Evolutionary conservation across 1,284 basidiomycete species (phyloP), one percentile per base, ranked within the genome.

Genomic region (Ustilago bromivora): DNA sequence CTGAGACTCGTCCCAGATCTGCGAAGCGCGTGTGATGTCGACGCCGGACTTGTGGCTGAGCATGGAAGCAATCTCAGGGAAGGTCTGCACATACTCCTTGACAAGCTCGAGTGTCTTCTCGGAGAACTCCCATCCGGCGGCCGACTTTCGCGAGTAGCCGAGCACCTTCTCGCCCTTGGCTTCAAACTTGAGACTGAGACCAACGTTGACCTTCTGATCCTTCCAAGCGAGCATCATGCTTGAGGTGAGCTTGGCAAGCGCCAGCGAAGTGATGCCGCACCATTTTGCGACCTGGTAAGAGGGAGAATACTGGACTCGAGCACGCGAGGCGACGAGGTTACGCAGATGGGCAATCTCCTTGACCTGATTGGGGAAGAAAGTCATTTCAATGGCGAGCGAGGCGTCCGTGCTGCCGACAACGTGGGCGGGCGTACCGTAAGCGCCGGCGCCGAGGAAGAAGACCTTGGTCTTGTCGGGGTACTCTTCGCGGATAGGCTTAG

Each of bases 141-240:
- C 92, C 35, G 92, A 90, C 87, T 97, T 96, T 77, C 91, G 90
- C 32, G 95, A 93, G 87, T 97, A 98, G 69, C 94, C 94, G 41
- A 98, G 90, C 2, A 99, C 97, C 87, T 99, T 99, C 82, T 96
- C 87, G n/a, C 92, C 90, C 88, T 97, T 98, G 28, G 91, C 94
- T 85, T 99, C 97, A 74, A 98, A 99, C 87, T 99, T 99, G 81
- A 99, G 90, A 83, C 93, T 94, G 28, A 99, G 89, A 4, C 97
- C 97, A 36, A 99, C 89, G 85, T 99, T 98, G 67, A 90, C 90
- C 88, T 97, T 98, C 80, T 90, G 89, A 28, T 79, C 71, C n/a
- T 72, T 61, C n/a, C 90, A 90, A 78, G 93, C 92, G 53, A 98
- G 92, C 91, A 98, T 92, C 84, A 98, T 91, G 81, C 93, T 96